Conservation (phyloP, 2,329 filamentous ascomycete genomes). For the Clarireedia paspali region DNA sequence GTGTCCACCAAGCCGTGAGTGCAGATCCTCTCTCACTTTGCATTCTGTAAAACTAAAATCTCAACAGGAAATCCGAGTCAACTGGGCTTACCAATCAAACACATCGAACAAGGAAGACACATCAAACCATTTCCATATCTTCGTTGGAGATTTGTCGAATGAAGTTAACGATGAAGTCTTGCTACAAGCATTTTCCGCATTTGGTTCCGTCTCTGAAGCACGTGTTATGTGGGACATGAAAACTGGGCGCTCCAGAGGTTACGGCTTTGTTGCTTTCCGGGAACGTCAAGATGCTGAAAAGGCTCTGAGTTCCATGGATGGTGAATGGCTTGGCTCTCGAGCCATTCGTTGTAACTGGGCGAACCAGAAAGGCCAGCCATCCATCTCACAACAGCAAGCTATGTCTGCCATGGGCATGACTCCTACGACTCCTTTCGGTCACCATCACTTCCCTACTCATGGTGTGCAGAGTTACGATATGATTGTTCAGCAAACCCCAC, state of each 20-base stretch:
- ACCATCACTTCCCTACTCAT: conserved; percentile 96
- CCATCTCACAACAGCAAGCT: conserved; percentile 93
- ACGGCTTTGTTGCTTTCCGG: conserved; percentile 95
- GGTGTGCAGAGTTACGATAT: conserved; percentile 97
- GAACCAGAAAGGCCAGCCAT: conserved; percentile 99
- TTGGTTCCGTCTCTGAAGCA: conserved; percentile 92
- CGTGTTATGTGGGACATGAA: conserved; percentile 99
- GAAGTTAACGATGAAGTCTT: conserved; percentile 97
- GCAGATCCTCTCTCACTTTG: background rate
- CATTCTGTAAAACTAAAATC: background rate
- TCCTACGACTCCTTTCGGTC: conserved; percentile 89
- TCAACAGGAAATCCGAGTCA: conserved; percentile 87
- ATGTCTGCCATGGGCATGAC: conserved; percentile 98
- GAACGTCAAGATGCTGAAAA: conserved; percentile 92
- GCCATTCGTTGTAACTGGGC: conserved; percentile 99
- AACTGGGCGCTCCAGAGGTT: conserved; percentile 92
- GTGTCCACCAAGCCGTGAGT: conserved; percentile 89
- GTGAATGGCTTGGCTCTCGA: conserved; percentile 96
- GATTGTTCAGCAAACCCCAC: conserved; percentile 88
- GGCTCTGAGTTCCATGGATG: conserved; percentile 94
- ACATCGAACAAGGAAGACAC: conserved; percentile 92
- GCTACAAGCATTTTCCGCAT: conserved; percentile 88
- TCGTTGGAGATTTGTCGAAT: conserved; percentile 94
- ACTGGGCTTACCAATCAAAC: conserved; percentile 99
- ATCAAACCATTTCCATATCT: conserved; percentile 97